Evolutionary conservation across 1,284 basidiomycete genomes (phyloP).

Genomic region (Mycena citricolor): DNA sequence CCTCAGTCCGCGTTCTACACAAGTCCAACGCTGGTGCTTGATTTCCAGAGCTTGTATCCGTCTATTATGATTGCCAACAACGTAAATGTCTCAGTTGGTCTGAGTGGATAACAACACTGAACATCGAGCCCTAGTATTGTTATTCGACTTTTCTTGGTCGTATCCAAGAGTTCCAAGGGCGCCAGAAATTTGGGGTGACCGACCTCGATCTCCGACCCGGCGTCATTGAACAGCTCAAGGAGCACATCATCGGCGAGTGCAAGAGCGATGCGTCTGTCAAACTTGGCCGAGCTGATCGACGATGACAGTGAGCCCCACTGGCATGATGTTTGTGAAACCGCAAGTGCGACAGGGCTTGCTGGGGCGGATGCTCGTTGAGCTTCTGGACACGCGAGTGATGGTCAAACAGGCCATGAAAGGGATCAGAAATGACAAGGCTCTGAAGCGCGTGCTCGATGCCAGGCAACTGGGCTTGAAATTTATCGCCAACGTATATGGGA

Average conservation of each 20-base stretch:
- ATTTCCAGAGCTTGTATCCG: conserved; percentile 88
- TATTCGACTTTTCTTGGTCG: conserved; percentile 97
- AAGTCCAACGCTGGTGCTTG: conserved; percentile 88
- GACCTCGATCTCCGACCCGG: conserved; percentile 75
- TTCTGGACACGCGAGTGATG: conserved; percentile 97
- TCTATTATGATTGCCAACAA: conserved; percentile 99
- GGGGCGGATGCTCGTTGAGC: conserved; percentile 89
- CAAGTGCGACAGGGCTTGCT: conserved; percentile 84
- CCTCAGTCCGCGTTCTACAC: conserved; percentile 92
- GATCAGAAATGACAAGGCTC: conserved; percentile 73
- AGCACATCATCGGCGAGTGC: conserved; percentile 81
- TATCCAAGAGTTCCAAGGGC: conserved; percentile 79
- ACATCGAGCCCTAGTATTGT: conserved; percentile 55
- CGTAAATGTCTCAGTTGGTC: conserved; percentile 1
- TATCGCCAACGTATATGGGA: conserved; percentile 25
- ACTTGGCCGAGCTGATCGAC: neutral
- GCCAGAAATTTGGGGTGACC: conserved; percentile 85
- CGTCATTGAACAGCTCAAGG: conserved; percentile 64
- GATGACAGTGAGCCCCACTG: conserved; percentile 88
- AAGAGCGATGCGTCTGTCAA: no score
- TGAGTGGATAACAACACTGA: no score
- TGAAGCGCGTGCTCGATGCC: conserved; percentile 78
- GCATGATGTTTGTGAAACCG: conserved; percentile 90
- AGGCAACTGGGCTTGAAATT: conserved; percentile 79
- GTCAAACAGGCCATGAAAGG: conserved; percentile 94